Base-by-base conservation (phyloP, 2,329 filamentous ascomycete species). In the Fonsecaea erecta region DNA sequence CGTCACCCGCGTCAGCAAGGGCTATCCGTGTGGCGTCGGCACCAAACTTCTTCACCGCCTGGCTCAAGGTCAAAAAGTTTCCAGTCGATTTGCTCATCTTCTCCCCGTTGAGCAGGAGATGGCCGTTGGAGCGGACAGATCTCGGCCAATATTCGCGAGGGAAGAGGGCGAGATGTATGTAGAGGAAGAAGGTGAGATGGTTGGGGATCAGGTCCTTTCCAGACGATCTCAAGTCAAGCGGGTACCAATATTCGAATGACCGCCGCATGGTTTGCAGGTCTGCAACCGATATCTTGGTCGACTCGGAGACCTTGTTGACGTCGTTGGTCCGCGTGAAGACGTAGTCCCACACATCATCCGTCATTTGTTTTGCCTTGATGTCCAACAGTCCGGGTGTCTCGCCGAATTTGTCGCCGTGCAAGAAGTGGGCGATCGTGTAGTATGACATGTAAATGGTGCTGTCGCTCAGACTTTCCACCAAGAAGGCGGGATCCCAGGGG, bases 71-170 rank as follows among this genome's bases (percentile, higher is more conserved):
- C 77, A 99, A 84, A 83, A 99, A 99, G 81, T 98, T 99, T 68
- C 95, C 95, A 0, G 93, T 97, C 60, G 90, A 94, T 83, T 99
- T 99, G 77, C 88, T 90, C 95, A 99, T 99, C 86, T 99, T 99
- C 77, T 97, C 92, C 56, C 94, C 94, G 77, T 99, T 99, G 70
- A 99, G 84, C 78, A 96, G 87, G 74, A 98, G 81, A 80, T 98
- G 94, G 1, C 95, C 95, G 75, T 99, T 99, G 68, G 91, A 89
- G 70, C 95, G 90, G 71, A 98, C 85, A 68, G 88, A 88, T 58
- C 85, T 86, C 11, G 95, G 95, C 93, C 94, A 97, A 82, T 93
- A 96, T 77, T 94, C 87, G 65, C 86, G 86, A 12, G 88, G 86
- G 84, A 97, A 98, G 51, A 99, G 85, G 11, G 95, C 95, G 70